Evolutionary conservation across 176 grass and related monocot species (phyloP).

Genomic region (Ampelocalamus luodianensis): DNA sequence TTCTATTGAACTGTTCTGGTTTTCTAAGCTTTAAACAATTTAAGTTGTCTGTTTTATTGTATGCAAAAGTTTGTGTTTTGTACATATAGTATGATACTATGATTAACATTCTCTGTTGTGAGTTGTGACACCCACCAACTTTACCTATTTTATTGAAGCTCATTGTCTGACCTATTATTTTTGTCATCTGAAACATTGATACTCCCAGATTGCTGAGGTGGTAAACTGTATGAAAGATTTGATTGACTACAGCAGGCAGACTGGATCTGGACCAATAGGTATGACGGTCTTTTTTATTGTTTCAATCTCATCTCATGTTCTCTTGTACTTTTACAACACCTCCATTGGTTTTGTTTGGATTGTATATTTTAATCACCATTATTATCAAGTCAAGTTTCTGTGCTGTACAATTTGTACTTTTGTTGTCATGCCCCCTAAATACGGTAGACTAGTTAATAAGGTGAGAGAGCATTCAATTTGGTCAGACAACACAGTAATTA

Average conservation of each 20-base stretch:
- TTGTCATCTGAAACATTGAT: conserved; percentile 36
- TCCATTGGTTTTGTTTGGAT: conserved; percentile 27
- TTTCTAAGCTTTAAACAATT: conserved; percentile 1
- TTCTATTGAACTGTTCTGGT: conserved; percentile 24
- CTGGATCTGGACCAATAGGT: conserved; percentile 87
- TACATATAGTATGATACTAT: conserved; percentile 1
- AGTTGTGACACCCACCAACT: background rate
- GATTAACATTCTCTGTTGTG: conserved; percentile 25
- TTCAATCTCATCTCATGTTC: conserved; percentile 1
- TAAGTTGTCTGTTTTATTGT: background rate
- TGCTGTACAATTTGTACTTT: conserved; percentile 16
- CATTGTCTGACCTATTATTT: conserved; percentile 34
- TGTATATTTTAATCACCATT: conserved; percentile 20
- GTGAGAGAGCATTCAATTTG: background rate
- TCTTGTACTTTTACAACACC: background rate
- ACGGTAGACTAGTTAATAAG: background rate
- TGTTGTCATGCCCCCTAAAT: conserved; percentile 12
- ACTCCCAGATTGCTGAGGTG: conserved; percentile 88
- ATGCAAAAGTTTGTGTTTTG: background rate
- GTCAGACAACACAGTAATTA: background rate
- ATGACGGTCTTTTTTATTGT: conserved; percentile 19
- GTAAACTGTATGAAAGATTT: conserved; percentile 99
- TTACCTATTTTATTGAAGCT: conserved; percentile 7
- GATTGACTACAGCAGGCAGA: conserved; percentile 93
- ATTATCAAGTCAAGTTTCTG: conserved; percentile 1